A percentile compares a stretch with the other conserved stretches of the same genome.
Evolutionary conservation across 177 flowering plant species (phyloP).

Genomic region (Telopea speciosissima): DNA sequence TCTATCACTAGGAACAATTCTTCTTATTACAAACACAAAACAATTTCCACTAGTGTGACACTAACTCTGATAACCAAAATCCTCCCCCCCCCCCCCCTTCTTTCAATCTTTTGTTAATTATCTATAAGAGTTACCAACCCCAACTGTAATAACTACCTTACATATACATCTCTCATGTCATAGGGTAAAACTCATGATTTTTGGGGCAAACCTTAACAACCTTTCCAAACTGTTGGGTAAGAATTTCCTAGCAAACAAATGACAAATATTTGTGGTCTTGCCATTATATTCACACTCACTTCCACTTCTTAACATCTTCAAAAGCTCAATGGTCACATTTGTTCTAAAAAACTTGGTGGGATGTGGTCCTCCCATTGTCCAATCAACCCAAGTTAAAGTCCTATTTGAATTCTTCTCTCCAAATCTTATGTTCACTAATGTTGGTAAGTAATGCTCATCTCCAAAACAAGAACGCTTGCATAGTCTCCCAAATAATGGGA

Average conservation of each 20-base stretch:
- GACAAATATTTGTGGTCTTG: neutral
- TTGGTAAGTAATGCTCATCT: neutral
- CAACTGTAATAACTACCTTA: no score
- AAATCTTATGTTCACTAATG: neutral
- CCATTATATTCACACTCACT: slow-evolving; percentile 5
- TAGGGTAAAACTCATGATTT: neutral
- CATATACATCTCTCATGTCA: no score
- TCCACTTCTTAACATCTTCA: slow-evolving; percentile 1
- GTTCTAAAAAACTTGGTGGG: neutral
- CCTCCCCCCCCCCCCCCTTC: no score
- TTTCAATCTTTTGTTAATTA: no score
- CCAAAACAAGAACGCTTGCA: no score
- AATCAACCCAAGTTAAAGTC: slow-evolving; percentile 8
- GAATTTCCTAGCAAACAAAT: slow-evolving; percentile 8
- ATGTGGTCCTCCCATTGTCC: slow-evolving; percentile 7
- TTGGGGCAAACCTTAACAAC: slow-evolving; percentile 3
- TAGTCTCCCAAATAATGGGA: neutral
- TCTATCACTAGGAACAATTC: no score
- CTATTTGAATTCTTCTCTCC: neutral
- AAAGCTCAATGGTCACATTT: slow-evolving; percentile 3
- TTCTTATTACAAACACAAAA: no score
- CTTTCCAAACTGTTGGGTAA: neutral
- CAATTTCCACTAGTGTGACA: no score
- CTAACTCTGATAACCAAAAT: no score
- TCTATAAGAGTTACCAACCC: no score